Evolutionary conservation across 768 basidiomycete genomes (phyloP).

Genomic region (Trametes punicea): DNA sequence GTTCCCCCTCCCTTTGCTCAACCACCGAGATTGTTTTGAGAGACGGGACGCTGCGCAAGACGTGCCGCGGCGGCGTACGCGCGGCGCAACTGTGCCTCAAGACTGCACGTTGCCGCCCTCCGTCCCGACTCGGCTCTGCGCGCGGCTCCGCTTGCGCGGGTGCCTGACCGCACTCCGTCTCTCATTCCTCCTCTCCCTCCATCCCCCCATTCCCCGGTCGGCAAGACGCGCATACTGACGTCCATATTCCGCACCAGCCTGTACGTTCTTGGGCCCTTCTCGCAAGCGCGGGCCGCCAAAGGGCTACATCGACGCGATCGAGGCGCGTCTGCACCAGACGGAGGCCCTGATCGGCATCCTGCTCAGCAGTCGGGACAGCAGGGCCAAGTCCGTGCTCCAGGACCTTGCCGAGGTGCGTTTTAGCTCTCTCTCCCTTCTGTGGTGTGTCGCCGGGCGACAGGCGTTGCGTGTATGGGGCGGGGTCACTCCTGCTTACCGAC

Average conservation of each 20-base stretch:
- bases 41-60: too few relatives aligned
- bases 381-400: slow-evolving; percentile 38
- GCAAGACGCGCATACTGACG: background rate
- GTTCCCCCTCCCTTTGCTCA: background rate
- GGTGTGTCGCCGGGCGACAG: background rate
- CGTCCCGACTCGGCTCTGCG: too few relatives aligned
- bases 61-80: too few relatives aligned
- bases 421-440: background rate
- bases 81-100: too few relatives aligned
- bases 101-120: too few relatives aligned
- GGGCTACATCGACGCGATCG: slow-evolving; percentile 93
- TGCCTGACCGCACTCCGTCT: background rate
- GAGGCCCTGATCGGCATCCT: slow-evolving; percentile 86
- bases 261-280: slow-evolving; percentile 76
- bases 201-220: background rate
- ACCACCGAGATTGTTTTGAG: too few relatives aligned
- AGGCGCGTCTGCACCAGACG: slow-evolving; percentile 86
- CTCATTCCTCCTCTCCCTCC: slow-evolving; percentile 4
- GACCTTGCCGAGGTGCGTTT: slow-evolving; percentile 35
- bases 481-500: too few relatives aligned
- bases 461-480: too few relatives aligned
- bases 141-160: slow-evolving; percentile 1
- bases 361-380: slow-evolving; percentile 43
- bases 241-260: slow-evolving; percentile 42
- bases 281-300: slow-evolving; percentile 87